Evolutionary conservation across 2,329 filamentous ascomycete genomes (phyloP).

Genomic region (Aaosphaeria pasadenensis): DNA sequence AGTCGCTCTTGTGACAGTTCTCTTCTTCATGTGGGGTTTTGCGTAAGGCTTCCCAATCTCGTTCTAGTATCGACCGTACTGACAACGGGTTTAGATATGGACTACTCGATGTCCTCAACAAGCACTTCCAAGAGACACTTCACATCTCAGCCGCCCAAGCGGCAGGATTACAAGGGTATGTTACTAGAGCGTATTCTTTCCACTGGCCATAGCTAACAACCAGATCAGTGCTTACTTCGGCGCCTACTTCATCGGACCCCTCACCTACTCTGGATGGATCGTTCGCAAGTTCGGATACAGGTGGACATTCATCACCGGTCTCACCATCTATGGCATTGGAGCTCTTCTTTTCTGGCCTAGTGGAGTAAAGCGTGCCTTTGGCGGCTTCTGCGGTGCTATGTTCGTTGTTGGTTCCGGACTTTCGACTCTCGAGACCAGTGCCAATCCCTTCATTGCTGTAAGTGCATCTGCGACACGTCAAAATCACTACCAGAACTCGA

Average conservation of each 20-base stretch:
- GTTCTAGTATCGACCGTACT: not conserved
- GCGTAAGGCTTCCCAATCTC: constrained; percentile 60
- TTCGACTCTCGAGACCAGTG: constrained; percentile 54
- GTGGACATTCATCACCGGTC: constrained; percentile 72
- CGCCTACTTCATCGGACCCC: constrained; percentile 40
- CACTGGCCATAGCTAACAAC: constrained; percentile 5
- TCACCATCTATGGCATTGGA: constrained; percentile 49
- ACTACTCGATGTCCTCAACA: constrained; percentile 36
- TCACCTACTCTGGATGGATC: constrained; percentile 21
- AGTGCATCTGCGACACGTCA: constrained; percentile 46
- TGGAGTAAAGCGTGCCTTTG: constrained; percentile 51
- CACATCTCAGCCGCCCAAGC: constrained; percentile 40
- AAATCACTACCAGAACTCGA: not conserved
- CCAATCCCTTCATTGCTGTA: constrained; percentile 47
- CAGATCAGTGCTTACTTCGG: constrained; percentile 39
- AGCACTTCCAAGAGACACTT: constrained; percentile 31
- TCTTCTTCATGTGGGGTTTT: constrained; percentile 84
- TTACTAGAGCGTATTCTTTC: not conserved
- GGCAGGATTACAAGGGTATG: constrained; percentile 33
- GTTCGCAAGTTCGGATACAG: constrained; percentile 57
- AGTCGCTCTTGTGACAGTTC: constrained; percentile 66
- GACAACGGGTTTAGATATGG: constrained; percentile 71
- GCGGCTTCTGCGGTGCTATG: constrained; percentile 56
- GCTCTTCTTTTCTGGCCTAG: constrained; percentile 52
- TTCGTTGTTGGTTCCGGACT: constrained; percentile 50